phyloP scores from a whole-genome alignment of 345 rosid genomes.

The Brassica cretica region DNA sequence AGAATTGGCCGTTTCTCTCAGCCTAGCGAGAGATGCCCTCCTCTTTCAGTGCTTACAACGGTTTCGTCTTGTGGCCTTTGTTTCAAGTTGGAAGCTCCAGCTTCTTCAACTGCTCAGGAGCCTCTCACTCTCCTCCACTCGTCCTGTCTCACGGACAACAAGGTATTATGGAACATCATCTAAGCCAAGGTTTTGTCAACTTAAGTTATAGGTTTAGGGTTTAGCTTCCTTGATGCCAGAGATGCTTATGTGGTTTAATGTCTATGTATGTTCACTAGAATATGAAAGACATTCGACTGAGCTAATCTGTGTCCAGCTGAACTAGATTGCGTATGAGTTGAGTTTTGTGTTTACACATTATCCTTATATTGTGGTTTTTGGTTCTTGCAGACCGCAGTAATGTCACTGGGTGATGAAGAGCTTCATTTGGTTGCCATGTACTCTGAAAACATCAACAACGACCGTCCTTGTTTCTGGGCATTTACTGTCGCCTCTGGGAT shows the following conservation, averaged over 20 bases:
- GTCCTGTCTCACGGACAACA: conserved; percentile 81
- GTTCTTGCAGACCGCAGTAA: conserved; percentile 78
- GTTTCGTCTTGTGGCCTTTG: conserved; percentile 68
- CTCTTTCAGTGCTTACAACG: conserved; percentile 88
- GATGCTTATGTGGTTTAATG: not conserved
- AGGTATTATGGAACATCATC: conserved; percentile 53
- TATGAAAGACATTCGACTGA: conserved; percentile 4
- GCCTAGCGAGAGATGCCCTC: conserved; percentile 93
- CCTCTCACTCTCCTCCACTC: conserved; percentile 70
- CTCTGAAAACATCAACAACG: conserved; percentile 52
- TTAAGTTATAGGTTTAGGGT: not conserved
- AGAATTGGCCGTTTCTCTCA: conserved; percentile 64
- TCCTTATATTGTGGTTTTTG: conserved; percentile 13
- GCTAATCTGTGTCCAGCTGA: conserved; percentile 9
- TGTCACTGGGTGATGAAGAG: conserved; percentile 78
- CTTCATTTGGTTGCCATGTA: conserved; percentile 96
- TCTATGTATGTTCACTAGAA: not conserved
- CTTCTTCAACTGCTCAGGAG: conserved; percentile 39
- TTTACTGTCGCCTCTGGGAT: conserved; percentile 74
- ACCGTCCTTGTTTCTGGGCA: conserved; percentile 87
- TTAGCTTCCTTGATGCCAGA: too few species aligned
- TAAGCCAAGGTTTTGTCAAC: not conserved
- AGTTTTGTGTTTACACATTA: not conserved
- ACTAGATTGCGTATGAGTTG: conserved; percentile 8
- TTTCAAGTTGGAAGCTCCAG: conserved; percentile 80